Base-by-base conservation (phyloP, 1,284 basidiomycete species). In the Cerioporus squamosus region DNA sequence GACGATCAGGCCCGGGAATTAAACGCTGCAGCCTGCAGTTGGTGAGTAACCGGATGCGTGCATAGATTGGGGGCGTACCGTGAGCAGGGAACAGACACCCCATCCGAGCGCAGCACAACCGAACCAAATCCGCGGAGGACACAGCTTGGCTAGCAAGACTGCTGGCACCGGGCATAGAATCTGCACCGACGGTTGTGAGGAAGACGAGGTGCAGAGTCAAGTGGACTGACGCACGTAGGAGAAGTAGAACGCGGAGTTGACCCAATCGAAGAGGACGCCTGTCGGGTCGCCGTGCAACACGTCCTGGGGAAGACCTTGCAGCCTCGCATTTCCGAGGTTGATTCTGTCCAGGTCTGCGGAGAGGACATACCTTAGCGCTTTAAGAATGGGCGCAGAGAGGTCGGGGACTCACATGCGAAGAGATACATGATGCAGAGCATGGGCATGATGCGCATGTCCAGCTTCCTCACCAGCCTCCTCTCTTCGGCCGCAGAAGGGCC, bases 231-330 rank as follows among this genome's bases (percentile, higher is more conserved):
- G 51, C 60, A 88, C 89, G 68, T 90, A 91, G 60, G 90, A 84
- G 71, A 92, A 84, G 74, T 86, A 92, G 72, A 91, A 92, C 3
- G 81, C 80, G 1, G 90, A 88, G 57, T 84, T 88, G 51, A 90
- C 74, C 89, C 88, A 91, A 68, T 90, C 88, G 66, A 88, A 92
- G 23, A 83, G 74, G n/a, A 78, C 65, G 2, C 90, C 90, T 0
- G 83, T 86, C 7, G 81, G 80, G 66, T 92, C 90, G 3, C 89
- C 89, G 26, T 79, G 78, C 4, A 92, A 81, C 10, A 80, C 72
- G 61, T 91, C 89, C 40, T 81, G 70, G 0, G 86, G 81, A 5
- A 92, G 74, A 2, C 86, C 86, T 71, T 88, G 89, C 38, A 92
- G 74, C 44, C 89, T 81, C 42, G 90, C 90, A 68, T 92, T 92